phyloP scores from a whole-genome alignment of 371 early-diverging fungal species.

The Coemansia sp. region DNA sequence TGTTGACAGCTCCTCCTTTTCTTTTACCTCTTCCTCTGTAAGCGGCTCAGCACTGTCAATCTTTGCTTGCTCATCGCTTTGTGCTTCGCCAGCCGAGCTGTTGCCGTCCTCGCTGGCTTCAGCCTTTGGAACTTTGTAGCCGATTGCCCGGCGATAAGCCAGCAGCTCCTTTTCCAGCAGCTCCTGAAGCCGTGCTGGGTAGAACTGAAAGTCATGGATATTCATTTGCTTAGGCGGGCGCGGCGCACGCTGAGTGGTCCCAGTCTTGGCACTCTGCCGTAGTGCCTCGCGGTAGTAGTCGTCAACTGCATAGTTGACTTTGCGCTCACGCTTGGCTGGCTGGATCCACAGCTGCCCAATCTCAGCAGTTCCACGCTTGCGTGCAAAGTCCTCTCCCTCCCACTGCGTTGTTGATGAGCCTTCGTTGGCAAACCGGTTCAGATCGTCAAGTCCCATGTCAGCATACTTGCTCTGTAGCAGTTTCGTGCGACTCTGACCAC shows the following conservation, averaged over 20 bases:
- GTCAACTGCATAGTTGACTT: constrained; percentile 83
- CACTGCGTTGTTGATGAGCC: constrained; percentile 79
- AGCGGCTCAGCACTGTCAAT: constrained; percentile 87
- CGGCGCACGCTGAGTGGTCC: constrained; percentile 63
- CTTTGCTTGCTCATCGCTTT: constrained; percentile 75
- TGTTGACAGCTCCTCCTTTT: constrained; percentile 73
- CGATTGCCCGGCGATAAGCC: constrained; percentile 63
- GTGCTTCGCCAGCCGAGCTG: constrained; percentile 48
- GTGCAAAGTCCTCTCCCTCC: constrained; percentile 86
- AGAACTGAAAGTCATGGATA: constrained; percentile 89
- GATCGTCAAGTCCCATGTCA: constrained; percentile 84
- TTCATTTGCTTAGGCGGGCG: constrained; percentile 61
- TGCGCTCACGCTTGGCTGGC: constrained; percentile 87
- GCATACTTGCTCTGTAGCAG: constrained; percentile 86
- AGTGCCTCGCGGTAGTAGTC: constrained; percentile 84
- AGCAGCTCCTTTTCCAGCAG: constrained; percentile 81
- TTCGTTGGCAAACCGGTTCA: constrained; percentile 79
- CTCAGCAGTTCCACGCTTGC: constrained; percentile 46
- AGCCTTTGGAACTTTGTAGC: constrained; percentile 55
- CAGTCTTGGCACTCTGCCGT: constrained; percentile 59
- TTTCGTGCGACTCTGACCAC: constrained; percentile 88
- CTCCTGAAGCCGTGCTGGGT: constrained; percentile 72
- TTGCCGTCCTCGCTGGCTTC: constrained; percentile 23
- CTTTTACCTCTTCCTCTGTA: constrained; percentile 82
- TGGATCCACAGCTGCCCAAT: constrained; percentile 58